These are phyloP conservation scores for Gracilaria gracilis DNA, from an alignment of 23 red algal genomes.

Conservation along the genomic window DNA sequence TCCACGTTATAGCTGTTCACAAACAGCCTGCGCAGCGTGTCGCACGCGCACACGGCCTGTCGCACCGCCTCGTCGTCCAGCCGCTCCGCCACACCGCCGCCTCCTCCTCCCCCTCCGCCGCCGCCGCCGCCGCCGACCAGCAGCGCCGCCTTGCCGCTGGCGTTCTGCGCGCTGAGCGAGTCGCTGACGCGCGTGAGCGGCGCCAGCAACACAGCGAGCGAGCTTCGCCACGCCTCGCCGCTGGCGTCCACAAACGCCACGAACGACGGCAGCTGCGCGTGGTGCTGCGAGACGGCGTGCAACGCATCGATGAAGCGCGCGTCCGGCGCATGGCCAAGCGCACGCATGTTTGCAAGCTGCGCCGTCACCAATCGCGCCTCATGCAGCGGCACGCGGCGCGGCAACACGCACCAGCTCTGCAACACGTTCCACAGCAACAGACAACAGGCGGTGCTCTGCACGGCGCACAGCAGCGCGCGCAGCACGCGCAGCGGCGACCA, in stretches of 20 bases:
- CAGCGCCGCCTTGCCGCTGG: neutral
- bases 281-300: neutral
- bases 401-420: neutral
- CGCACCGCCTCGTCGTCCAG: neutral
- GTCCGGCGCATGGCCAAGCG: no score
- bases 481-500: neutral
- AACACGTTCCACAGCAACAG: conserved; percentile 1
- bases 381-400: neutral
- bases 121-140: neutral
- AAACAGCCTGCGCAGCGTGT: neutral
- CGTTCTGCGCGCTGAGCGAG: neutral
- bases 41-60: neutral
- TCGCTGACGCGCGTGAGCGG: neutral
- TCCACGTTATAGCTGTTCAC: conserved; percentile 6
- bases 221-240: neutral
- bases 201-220: neutral
- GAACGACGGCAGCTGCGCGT: neutral
- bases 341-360: neutral
- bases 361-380: neutral
- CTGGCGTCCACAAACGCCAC: neutral
- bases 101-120: neutral
- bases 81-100: neutral
- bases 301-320: no score
- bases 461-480: neutral
- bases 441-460: neutral